Conservation (phyloP, 768 basidiomycete genomes). For the Podaxis mareebaensis region DNA sequence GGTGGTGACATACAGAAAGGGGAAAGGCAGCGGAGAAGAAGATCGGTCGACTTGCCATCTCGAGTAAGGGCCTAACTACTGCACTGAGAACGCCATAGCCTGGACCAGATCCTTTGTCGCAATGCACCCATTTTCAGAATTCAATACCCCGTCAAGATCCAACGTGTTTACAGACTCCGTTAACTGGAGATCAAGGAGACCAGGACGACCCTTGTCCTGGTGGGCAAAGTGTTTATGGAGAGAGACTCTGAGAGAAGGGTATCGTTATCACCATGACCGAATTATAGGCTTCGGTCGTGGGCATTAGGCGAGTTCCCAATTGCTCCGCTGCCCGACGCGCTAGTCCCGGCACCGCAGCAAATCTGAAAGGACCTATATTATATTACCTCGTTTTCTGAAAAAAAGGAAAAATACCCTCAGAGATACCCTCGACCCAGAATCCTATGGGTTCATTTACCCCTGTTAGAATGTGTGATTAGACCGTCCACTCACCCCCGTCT, state of each 20-base stretch:
- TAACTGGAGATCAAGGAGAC: not conserved
- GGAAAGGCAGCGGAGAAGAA: not conserved
- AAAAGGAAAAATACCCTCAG: no score
- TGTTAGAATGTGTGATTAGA: not conserved
- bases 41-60: not conserved
- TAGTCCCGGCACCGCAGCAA: not conserved
- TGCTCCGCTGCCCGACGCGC: not conserved
- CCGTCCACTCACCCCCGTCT: not conserved
- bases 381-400: no score
- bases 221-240: not conserved
- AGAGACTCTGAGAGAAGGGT: no score
- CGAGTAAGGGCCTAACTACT: not conserved
- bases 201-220: not conserved
- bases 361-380: no score
- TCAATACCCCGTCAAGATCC: not conserved
- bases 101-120: not conserved
- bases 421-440: not conserved
- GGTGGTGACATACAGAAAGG: slow-evolving; percentile 7
- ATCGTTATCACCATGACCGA: no score
- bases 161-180: not conserved
- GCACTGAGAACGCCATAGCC: not conserved
- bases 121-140: not conserved
- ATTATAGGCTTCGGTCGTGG: not conserved
- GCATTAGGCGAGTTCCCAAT: not conserved
- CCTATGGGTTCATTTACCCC: not conserved